A percentile compares a stretch with the other conserved stretches of the same genome.
Evolutionary conservation across 805 yeast genomes (phyloP).

Genomic region (Suhomyces sp.): DNA sequence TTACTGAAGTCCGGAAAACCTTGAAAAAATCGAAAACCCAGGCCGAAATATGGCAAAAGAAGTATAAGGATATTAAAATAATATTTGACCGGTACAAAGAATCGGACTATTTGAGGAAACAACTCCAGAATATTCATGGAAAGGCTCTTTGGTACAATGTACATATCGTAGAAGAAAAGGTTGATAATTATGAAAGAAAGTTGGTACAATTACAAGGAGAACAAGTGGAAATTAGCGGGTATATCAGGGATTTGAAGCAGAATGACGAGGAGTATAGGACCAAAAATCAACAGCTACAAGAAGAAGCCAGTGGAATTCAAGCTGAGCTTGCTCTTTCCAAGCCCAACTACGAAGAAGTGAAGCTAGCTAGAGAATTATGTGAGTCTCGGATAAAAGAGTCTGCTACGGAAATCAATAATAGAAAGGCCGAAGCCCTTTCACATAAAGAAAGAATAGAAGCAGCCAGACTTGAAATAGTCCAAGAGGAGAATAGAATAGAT

Average conservation of each 20-base stretch:
- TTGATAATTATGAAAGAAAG: slow-evolving; percentile 12
- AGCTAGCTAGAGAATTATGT: slow-evolving; percentile 30
- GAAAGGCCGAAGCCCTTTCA: slow-evolving; percentile 13
- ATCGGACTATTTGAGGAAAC: slow-evolving; percentile 32
- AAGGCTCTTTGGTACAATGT: slow-evolving; percentile 45
- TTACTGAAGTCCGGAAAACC: slow-evolving; percentile 27
- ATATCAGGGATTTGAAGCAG: slow-evolving; percentile 5
- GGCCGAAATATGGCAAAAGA: slow-evolving; percentile 22
- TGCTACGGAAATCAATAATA: slow-evolving; percentile 14
- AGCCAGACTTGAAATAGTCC: slow-evolving; percentile 18
- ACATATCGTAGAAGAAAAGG: slow-evolving; percentile 24
- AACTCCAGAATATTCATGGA: slow-evolving; percentile 35
- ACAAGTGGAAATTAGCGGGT: background rate
- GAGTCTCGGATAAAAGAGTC: slow-evolving; percentile 1
- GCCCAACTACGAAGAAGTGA: slow-evolving; percentile 22
- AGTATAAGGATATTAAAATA: slow-evolving; percentile 27
- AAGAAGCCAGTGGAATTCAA: background rate
- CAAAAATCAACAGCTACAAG: slow-evolving; percentile 10
- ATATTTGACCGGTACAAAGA: slow-evolving; percentile 33
- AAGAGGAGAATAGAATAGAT: slow-evolving; percentile 40
- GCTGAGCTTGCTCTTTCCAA: slow-evolving; percentile 2
- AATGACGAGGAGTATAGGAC: slow-evolving; percentile 14
- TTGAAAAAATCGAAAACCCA: slow-evolving; percentile 24
- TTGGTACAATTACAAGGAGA: background rate
- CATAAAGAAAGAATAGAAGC: slow-evolving; percentile 10